phyloP scores from a whole-genome alignment of 352 stramenopile species.

The Phytophthora tentaculata region DNA sequence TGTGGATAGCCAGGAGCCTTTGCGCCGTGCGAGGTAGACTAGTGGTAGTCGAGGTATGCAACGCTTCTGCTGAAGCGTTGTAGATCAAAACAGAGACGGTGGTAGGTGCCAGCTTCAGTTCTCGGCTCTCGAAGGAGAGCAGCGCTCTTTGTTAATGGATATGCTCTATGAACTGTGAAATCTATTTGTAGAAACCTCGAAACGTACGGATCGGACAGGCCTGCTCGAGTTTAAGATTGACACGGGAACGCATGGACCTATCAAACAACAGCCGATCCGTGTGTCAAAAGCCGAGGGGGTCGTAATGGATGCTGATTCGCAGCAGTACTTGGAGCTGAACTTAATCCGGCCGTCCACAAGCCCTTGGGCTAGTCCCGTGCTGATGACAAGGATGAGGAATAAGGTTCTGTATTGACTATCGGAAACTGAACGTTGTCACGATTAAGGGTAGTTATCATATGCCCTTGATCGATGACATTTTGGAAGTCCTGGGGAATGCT shows the following conservation, averaged over 20 bases:
- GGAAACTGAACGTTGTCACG: background rate
- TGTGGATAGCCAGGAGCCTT: background rate
- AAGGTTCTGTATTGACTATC: slow-evolving; percentile 1
- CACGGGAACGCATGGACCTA: background rate
- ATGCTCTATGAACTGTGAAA: background rate
- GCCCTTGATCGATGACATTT: slow-evolving; percentile 1
- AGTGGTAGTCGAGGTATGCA: slow-evolving; percentile 6
- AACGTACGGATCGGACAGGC: background rate
- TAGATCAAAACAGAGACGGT: background rate
- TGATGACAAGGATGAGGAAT: background rate
- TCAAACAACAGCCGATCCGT: background rate
- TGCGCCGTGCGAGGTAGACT: background rate
- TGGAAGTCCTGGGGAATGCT: background rate
- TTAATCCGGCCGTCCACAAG: background rate
- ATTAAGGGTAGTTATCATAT: background rate
- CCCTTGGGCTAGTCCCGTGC: background rate
- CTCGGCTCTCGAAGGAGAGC: too few relatives aligned
- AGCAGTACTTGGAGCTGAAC: background rate
- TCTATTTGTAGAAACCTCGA: slow-evolving; percentile 9
- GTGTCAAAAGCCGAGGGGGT: background rate
- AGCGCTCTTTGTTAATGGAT: background rate
- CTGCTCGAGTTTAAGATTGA: slow-evolving; percentile 2
- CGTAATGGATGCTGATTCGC: background rate
- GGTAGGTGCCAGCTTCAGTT: too few relatives aligned
- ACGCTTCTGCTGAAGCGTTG: slow-evolving; percentile 1